Base-by-base conservation (phyloP, 306 rosid species). In the Trichosanthes cucumerina region DNA sequence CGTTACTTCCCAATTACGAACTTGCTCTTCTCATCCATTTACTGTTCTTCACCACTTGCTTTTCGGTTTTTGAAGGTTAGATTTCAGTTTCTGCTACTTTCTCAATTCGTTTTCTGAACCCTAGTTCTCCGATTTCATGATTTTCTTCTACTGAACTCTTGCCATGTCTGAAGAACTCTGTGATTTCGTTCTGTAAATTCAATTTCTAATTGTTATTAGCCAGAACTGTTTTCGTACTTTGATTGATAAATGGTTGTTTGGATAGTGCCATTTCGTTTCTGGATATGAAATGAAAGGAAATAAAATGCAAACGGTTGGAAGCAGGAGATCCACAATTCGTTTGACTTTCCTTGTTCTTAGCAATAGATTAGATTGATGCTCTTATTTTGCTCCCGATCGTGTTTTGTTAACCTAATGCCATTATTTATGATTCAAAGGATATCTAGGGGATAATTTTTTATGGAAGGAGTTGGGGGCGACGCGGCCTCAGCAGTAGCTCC, bases 381-480 rank as follows among this genome's bases (percentile, higher is more conserved):
- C 1, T 70, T 70, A 2, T n/a, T 39, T 69, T 62, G 69, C 19
- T 26, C 9, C n/a, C 2, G 36, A 21, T 43, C 76, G 34, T 69
- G 50, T 34, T 73, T 49, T 26, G 6, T 28, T 73, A 16, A 49
- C 58, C 60, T 73, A 49, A 38, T 31, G 58, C 13, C 23, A 6
- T 34, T 43, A 13, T 79, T 49, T 71, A 9, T 46, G 53, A 81
- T 57, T 49, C 21, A 46, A 75, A 79, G 87, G 81, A 66, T 39
- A 28, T 15, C 82, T 68, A 46, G 53, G 54, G 82, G 54, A 18
- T 82, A 74, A 50, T 9, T 34, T 14, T 58, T 71, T 34, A 90
- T 90, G 96, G 88, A 88, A 87, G 90, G 82, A 84, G 87, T 21
- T 77, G 90, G 74, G 54, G 81, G 75, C 63, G 89, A 88, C 60